Base-by-base conservation (phyloP, 2,329 filamentous ascomycete species). In the Rhynchosporium secalis region DNA sequence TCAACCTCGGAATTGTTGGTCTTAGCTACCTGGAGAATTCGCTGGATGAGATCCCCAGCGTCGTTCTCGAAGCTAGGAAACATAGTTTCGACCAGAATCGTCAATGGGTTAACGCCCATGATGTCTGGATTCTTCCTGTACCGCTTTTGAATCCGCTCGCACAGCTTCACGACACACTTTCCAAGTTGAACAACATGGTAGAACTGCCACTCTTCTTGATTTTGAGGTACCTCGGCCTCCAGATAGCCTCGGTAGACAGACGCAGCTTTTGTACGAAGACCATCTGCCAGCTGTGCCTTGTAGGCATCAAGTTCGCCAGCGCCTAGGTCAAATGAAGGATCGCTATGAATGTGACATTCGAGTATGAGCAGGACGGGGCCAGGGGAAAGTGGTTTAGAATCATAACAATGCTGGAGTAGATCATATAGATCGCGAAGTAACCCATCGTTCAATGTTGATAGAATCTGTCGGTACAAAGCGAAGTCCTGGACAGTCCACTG, bases 1-100 rank as follows among this genome's bases (percentile, higher is more conserved):
- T 90, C 87, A 55, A 98, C 86, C 69, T 96, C 92, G 60, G 87
- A 82, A 13, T 85, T 87, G 58, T 83, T 85, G 40, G 86, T 83
- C 67, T 89, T 84, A 28, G 90, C 86, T 58, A 88, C 83, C 62
- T 89, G 83, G 67, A 98, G 81, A 65, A 98, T 95, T 60, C 89
- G 84, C 68, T 87, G 83, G 47, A 98, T 87, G 67, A 99, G 86
- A 70, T 94, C 92, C 65, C 89, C 85, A 4, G 92, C 91, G 75
- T 99, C 94, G 66, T 91, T 86, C 62, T 96, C 93, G 74, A 96
- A 98, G 64, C 89, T 89, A 0, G 95, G 95, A 62, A 98, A 89
- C 60, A 95, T 87, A 58, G 91, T 91, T 68, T 90, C 85, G 6
- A 96, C 86, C 38, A 98, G 80, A 41, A 95, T 89, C 52, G 84